A percentile compares a stretch with the other conserved stretches of the same genome.
Evolutionary conservation across 2,329 filamentous ascomycete species (phyloP).

Genomic region (Neurospora sp.): DNA sequence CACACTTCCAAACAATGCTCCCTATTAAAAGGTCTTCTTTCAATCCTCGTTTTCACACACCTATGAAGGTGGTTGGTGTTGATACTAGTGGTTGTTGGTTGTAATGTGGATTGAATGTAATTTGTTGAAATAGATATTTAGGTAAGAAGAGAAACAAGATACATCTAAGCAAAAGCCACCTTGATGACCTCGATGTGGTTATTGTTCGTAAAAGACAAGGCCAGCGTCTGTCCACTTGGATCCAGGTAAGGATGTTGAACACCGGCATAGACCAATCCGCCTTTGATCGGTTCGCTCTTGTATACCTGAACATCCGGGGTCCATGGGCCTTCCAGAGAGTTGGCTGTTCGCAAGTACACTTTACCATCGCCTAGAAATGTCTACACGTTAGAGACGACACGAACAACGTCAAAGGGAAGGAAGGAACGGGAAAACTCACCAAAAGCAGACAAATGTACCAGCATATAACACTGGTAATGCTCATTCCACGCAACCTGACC

Average conservation of each 20-base stretch:
- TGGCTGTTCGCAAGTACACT: constrained; percentile 20
- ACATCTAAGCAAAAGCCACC: constrained; percentile 17
- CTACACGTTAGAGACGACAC: not conserved
- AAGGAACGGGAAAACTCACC: not conserved
- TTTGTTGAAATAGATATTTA: not conserved
- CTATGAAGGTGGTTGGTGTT: constrained; percentile 15
- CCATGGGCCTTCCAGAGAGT: constrained; percentile 27
- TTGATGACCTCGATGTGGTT: constrained; percentile 29
- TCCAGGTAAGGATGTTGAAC: constrained; percentile 30
- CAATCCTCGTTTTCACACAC: no score
- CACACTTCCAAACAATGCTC: not conserved
- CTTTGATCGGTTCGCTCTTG: constrained; percentile 24
- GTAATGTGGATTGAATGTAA: not conserved
- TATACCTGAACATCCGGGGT: constrained; percentile 26
- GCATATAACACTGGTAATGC: constrained; percentile 26
- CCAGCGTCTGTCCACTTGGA: constrained; percentile 24
- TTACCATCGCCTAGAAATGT: constrained; percentile 8
- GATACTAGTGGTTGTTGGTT: constrained; percentile 7
- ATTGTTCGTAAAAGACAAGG: constrained; percentile 30
- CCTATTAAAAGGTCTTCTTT: not conserved
- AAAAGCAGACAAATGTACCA: constrained; percentile 22
- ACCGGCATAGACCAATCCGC: constrained; percentile 27
- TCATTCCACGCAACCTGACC: constrained; percentile 29
- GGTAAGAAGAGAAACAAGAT: constrained; percentile 7
- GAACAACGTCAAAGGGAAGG: not conserved